Conservation (phyloP, 1,139 yeast species). For the Pichia sp. region DNA sequence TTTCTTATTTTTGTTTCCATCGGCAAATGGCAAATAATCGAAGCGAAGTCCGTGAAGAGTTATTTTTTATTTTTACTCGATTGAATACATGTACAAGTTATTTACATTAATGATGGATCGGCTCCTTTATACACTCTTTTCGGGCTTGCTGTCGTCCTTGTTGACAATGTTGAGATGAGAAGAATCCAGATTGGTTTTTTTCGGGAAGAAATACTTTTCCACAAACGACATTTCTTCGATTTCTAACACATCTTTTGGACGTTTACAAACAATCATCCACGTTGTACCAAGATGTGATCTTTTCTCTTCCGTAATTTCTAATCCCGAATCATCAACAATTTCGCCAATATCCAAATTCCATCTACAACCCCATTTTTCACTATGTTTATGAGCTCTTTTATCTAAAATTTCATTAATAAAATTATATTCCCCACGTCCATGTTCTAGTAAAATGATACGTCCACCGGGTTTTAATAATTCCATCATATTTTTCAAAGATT, state of each 20-base stretch:
- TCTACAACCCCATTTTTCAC: constrained; percentile 93
- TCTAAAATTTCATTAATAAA: constrained; percentile 77
- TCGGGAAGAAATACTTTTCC: constrained; percentile 37
- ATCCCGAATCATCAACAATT: constrained; percentile 73
- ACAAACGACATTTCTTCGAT: constrained; percentile 40
- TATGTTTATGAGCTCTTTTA: constrained; percentile 72
- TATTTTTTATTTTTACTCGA: too few relatives aligned
- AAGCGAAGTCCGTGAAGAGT: too few relatives aligned
- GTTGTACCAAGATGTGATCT: constrained; percentile 92
- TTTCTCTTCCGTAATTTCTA: constrained; percentile 73
- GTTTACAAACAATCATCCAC: constrained; percentile 73
- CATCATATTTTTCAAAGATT: constrained; percentile 69
- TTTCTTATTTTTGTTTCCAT: too few relatives aligned
- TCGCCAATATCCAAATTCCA: constrained; percentile 95
- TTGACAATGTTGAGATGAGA: constrained; percentile 10
- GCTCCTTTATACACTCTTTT: neutral
- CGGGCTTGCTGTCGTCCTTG: neutral
- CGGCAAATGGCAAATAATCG: too few relatives aligned
- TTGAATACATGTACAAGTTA: neutral
- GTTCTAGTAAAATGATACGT: constrained; percentile 78
- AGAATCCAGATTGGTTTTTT: constrained; percentile 26
- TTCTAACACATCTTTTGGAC: constrained; percentile 55
- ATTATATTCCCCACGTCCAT: constrained; percentile 80
- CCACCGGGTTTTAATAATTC: constrained; percentile 83
- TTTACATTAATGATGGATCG: neutral